Evolutionary conservation across 108 stramenopile genomes (phyloP).

Genomic region (Discostella pseudostelligera): DNA sequence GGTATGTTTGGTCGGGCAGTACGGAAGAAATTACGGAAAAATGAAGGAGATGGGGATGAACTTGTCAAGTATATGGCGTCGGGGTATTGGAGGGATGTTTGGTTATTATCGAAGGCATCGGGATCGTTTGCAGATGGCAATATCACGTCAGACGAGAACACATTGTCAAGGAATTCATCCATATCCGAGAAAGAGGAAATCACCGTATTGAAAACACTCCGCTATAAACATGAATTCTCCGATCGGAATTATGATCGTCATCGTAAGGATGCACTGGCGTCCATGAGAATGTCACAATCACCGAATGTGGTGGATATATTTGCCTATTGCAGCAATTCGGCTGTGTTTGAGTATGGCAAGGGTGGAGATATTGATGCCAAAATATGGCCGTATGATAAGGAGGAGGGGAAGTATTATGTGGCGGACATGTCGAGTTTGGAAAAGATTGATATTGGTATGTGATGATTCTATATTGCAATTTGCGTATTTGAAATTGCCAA

Average conservation of each 20-base stretch:
- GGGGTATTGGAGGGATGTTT: constrained; percentile 79
- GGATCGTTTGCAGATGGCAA: background rate
- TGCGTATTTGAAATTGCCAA: background rate
- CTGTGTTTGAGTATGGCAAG: constrained; percentile 66
- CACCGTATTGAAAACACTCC: constrained; percentile 61
- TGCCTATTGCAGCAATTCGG: constrained; percentile 65
- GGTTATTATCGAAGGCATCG: constrained; percentile 36
- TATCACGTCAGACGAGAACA: background rate
- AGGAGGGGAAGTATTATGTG: constrained; percentile 32
- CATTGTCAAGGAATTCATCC: too few species aligned
- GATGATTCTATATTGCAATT: background rate
- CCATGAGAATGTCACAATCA: constrained; percentile 46
- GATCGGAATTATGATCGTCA: constrained; percentile 73
- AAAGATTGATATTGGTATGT: constrained; percentile 49
- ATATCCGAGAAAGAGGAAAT: constrained; percentile 20
- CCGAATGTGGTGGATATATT: constrained; percentile 69
- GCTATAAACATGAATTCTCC: constrained; percentile 57
- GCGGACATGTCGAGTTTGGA: constrained; percentile 33
- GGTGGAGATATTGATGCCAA: constrained; percentile 54
- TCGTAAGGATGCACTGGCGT: constrained; percentile 70
- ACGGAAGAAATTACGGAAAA: constrained; percentile 13
- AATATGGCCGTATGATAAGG: constrained; percentile 37
- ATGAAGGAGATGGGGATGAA: constrained; percentile 43
- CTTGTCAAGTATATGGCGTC: constrained; percentile 38
- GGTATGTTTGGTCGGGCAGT: constrained; percentile 32